Conservation (phyloP, 2,329 filamentous ascomycete species). For the Domatiomyces catenatus region DNA sequence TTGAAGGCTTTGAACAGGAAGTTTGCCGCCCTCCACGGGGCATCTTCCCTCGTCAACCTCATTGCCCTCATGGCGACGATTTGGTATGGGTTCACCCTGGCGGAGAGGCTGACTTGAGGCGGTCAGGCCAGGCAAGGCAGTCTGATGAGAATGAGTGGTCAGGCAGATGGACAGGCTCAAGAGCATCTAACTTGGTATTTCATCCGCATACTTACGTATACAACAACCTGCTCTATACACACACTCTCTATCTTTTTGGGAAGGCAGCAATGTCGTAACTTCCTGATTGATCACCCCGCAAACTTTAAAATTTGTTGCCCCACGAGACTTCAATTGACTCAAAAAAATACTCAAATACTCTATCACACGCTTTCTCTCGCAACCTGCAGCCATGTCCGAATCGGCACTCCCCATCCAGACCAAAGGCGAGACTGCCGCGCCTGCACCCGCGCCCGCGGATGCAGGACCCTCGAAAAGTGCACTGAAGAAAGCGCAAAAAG, state of each 20-base stretch:
- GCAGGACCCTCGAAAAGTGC: conserved; percentile 56
- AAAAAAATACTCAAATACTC: background rate
- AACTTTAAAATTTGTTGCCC: background rate
- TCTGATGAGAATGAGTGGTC: background rate
- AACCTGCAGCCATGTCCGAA: background rate
- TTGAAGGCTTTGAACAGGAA: conserved; percentile 67
- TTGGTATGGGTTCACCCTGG: conserved; percentile 64
- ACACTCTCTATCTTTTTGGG: too few species aligned
- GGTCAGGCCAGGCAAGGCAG: background rate
- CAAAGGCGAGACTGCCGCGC: conserved; percentile 13
- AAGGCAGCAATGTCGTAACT: background rate
- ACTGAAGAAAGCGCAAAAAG: conserved; percentile 75
- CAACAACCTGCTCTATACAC: too few species aligned
- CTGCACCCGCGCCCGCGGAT: conserved; percentile 7
- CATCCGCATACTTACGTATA: too few species aligned
- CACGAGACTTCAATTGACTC: too few species aligned
- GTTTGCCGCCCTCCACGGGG: conserved; percentile 66
- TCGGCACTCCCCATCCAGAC: conserved; percentile 10
- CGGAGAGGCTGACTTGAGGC: conserved; percentile 35
- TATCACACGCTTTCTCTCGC: background rate
- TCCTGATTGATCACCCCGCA: background rate
- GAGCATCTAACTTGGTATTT: background rate
- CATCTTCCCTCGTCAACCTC: conserved; percentile 68
- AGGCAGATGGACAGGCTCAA: background rate
- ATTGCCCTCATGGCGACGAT: conserved; percentile 52